phyloP scores from a whole-genome alignment of 2,329 filamentous ascomycete species.

The Thermoascus crustaceus region DNA sequence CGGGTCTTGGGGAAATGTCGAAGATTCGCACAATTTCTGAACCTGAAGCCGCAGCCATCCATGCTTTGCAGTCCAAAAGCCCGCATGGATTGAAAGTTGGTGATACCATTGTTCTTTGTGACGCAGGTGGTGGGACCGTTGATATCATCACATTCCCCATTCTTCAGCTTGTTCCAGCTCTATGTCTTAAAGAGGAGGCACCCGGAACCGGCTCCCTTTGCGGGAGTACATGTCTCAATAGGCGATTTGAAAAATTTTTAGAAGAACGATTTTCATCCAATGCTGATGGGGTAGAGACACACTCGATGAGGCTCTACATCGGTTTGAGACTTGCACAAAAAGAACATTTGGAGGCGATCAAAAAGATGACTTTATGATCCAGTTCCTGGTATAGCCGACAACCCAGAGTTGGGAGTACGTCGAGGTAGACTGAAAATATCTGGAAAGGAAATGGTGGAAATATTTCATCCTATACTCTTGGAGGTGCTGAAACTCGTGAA shows the following conservation, averaged over 20 bases:
- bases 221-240: conserved; percentile 22
- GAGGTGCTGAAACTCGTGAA: conserved; percentile 14
- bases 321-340: conserved; percentile 20
- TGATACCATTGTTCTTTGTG: conserved; percentile 20
- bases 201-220: conserved; percentile 17
- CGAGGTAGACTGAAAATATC: conserved; percentile 15
- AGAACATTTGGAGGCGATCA: conserved; percentile 15
- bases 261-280: conserved; percentile 8
- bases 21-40: conserved; percentile 14
- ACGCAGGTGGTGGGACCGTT: conserved; percentile 21
- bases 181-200: conserved; percentile 18
- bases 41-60: conserved; percentile 18
- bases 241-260: conserved; percentile 18
- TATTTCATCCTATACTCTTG: conserved; percentile 17
- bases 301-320: conserved; percentile 16
- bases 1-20: conserved; percentile 6
- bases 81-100: conserved; percentile 10
- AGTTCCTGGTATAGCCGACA: conserved; percentile 17
- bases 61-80: conserved; percentile 7
- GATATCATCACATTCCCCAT: conserved; percentile 25
- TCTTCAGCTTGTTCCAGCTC: conserved; percentile 13
- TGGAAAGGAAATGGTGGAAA: conserved; percentile 10
- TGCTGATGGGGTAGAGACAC: conserved; percentile 18
- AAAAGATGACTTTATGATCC: conserved; percentile 13
- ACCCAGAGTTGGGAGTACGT: conserved; percentile 10